phyloP scores from a whole-genome alignment of 345 rosid species.

The Linum usitatissimum region DNA sequence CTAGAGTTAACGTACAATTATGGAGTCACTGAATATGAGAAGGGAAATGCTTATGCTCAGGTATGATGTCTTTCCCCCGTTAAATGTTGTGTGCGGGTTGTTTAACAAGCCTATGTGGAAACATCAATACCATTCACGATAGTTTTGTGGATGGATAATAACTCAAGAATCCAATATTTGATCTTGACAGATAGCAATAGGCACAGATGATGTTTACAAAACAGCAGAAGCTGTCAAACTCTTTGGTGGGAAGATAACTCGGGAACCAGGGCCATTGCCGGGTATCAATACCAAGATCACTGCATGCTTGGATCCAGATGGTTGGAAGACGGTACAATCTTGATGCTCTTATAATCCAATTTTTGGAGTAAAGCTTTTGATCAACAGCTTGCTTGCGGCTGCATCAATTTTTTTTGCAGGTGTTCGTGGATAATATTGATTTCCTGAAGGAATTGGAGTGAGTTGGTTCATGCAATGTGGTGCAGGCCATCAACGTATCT shows the following conservation, averaged over 20 bases:
- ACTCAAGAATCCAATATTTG: constrained; percentile 5
- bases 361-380: too few species aligned
- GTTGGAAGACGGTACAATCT: constrained; percentile 77
- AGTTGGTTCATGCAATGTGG: constrained; percentile 1
- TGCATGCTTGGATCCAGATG: constrained; percentile 95
- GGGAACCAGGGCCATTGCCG: constrained; percentile 95
- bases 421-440: constrained; percentile 85
- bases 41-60: constrained; percentile 91
- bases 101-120: neutral
- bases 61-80: constrained; percentile 21
- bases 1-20: constrained; percentile 90
- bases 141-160: neutral
- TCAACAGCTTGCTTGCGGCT: neutral
- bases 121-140: constrained; percentile 5
- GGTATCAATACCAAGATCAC: constrained; percentile 92
- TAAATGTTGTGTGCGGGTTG: neutral
- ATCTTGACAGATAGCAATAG: constrained; percentile 70
- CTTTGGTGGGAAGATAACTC: constrained; percentile 76
- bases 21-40: constrained; percentile 78
- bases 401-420: constrained; percentile 27
- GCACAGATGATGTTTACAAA: constrained; percentile 92
- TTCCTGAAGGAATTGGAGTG: constrained; percentile 58
- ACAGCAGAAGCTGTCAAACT: constrained; percentile 83
- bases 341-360: neutral
- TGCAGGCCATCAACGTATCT: constrained; percentile 5